phyloP scores from a whole-genome alignment of 495 filamentous ascomycete genomes.

The Aspergillus cavernicola region DNA sequence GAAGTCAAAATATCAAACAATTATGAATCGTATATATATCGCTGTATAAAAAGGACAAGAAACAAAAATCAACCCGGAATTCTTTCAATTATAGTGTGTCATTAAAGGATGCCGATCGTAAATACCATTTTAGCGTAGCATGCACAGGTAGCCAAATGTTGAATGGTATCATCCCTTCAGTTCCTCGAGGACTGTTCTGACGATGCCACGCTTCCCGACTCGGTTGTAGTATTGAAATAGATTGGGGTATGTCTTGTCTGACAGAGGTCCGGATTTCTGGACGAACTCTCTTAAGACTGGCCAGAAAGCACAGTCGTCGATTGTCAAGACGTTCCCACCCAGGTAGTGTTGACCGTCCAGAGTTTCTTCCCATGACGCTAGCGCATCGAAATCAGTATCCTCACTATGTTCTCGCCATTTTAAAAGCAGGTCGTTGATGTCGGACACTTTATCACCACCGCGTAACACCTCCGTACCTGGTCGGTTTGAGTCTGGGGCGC shows the following conservation, averaged over 20 bases:
- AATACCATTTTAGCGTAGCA: conserved; percentile 1
- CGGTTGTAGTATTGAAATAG: conserved; percentile 52
- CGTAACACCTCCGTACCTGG: conserved; percentile 31
- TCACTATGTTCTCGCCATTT: conserved; percentile 30
- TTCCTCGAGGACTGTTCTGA: conserved; percentile 42
- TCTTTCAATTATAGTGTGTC: neutral
- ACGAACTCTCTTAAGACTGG: conserved; percentile 62
- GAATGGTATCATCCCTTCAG: neutral
- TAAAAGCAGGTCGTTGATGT: conserved; percentile 29
- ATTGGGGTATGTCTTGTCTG: conserved; percentile 33
- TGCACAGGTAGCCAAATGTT: neutral
- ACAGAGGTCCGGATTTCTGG: conserved; percentile 23
- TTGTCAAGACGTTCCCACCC: conserved; percentile 49
- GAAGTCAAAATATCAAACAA: neutral
- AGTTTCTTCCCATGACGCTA: conserved; percentile 49
- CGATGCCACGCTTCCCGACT: conserved; percentile 47
- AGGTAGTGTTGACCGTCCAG: conserved; percentile 51
- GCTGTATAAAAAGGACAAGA: neutral
- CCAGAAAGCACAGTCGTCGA: conserved; percentile 72
- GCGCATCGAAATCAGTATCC: conserved; percentile 14
- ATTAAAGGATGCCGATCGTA: neutral
- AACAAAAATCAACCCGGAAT: neutral
- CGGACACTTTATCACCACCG: conserved; percentile 29
- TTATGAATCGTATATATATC: neutral
- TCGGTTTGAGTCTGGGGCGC: conserved; percentile 19